Base-by-base conservation (phyloP, 1,284 basidiomycete species). In the Rhodofomes roseus region DNA sequence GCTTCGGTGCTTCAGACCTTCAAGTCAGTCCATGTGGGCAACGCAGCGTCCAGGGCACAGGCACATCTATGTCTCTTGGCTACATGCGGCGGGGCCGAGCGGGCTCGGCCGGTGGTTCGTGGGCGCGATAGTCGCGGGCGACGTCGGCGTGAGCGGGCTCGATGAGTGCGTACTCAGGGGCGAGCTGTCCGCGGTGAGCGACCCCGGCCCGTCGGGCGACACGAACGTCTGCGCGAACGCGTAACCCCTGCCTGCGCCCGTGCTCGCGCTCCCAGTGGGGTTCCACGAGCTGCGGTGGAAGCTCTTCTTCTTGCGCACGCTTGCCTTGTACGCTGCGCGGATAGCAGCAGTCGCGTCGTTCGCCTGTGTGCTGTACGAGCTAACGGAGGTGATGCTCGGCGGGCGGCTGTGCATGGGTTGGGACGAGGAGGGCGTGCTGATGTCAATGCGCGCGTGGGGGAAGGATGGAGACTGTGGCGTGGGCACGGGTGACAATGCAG, bases 251-350 rank as follows among this genome's bases (percentile, higher is more conserved):
- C 37, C 37, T 9, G 37, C 31, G 31, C 31, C 31, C 31, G 20
- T 12, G 51, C 22, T 14, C 44, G 31, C 44, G 48, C 36, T 37
- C 14, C 50, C 50, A 2, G 46, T 48, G 1, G 74, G 72, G 58
- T 77, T 82, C 83, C 84, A 85, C 37, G 83, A 85, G 56, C 77
- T 76, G 48, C 83, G 77, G 62, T 83, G 80, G 64, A 82, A 78
- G 62, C 77, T 82, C 65, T 77, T 79, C 69, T 81, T 82, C 70
- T 83, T 84, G 60, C 83, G 77, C 51, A 82, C 77, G 55, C 83
- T 80, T 4, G 79, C 76, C 63, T 79, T 76, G 62, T 83, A 85
- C 11, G 83, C 83, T 0, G 81, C 81, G 14, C 84, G 82, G 61
- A 85, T 84, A 18, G 80, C 79, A 0, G 72, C 77, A 1, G 79